Evolutionary conservation across 2,329 filamentous ascomycete species (phyloP), one percentile per base, ranked within the genome.

Genomic region (Colletotrichum neosansevieriae): DNA sequence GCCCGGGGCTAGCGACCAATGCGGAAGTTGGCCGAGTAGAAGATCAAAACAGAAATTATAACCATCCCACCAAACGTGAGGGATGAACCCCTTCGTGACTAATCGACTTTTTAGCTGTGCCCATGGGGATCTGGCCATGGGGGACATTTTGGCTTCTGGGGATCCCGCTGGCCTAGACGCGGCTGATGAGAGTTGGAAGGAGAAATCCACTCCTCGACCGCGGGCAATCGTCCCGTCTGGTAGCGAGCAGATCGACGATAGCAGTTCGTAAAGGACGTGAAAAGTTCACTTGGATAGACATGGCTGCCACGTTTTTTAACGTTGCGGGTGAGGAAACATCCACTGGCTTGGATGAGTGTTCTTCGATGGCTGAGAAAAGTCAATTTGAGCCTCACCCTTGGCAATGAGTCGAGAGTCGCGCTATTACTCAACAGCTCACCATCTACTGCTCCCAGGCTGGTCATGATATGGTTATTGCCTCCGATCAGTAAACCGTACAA

Each of bases 131-230:
- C 29, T 60, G n/a, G 42, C 36, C 66, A 19, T 59, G 21, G 61
- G 61, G 65, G 47, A 38, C n/a, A 19, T 45, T 59, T 68, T 50
- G 54, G 49, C 61, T 59, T 59, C 66, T 68, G 63, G 50, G 58
- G 61, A 65, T 60, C 66, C 65, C 65, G 65, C 54, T 56, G 65
- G 65, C 17, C 61, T 34, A 65, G 54, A 50, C 42, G 34, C 32
- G 19, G 42, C 10, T 9, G 32, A 47, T n/a, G n/a, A 56, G 38
- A 42, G 24, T 51, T 47, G n/a, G 65, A 54, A 56, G 62, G 66
- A 49, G 66, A 10, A 65, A 65, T 9, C 65, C 60, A 58, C 66
- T 36, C 38, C 42, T 40, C 24, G 21, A 54, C 34, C 40, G 29
- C 13, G 50, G 38, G 59, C 59, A 56, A 54, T 62, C 59, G 49